Evolutionary conservation across 768 basidiomycete species (phyloP).

Genomic region (Antrodiella citrinella): DNA sequence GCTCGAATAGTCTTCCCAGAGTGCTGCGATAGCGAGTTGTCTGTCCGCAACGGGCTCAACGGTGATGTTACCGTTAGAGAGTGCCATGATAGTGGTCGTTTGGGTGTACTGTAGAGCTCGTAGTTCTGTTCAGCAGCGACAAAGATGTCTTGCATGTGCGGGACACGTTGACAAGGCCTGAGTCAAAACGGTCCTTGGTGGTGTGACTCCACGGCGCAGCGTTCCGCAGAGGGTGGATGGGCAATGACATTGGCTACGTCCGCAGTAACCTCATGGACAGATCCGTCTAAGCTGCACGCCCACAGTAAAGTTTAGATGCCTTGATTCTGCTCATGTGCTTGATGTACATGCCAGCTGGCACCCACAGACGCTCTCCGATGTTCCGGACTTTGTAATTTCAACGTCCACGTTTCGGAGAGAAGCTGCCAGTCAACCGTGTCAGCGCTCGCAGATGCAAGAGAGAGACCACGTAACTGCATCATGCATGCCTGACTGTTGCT

Average conservation of each 20-base stretch:
- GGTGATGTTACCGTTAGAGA: not conserved
- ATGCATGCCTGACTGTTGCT: no score
- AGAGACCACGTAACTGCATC: no score
- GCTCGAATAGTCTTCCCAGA: constrained; percentile 5
- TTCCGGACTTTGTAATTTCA: no score
- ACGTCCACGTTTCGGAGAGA: not conserved
- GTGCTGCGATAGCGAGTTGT: not conserved
- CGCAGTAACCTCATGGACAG: not conserved
- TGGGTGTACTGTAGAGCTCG: not conserved
- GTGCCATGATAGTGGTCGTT: not conserved
- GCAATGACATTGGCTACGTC: not conserved
- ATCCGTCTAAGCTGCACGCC: not conserved
- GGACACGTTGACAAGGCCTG: not conserved
- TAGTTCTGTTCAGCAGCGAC: no score
- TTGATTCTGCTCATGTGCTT: not conserved
- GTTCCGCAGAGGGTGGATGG: no score
- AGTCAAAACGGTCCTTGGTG: not conserved
- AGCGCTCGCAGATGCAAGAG: no score
- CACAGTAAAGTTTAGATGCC: not conserved
- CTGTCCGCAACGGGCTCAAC: not conserved
- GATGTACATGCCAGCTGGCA: not conserved
- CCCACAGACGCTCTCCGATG: no score
- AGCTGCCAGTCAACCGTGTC: no score
- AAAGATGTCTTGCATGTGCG: not conserved
- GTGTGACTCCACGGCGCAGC: no score